phyloP scores from a whole-genome alignment of 1,139 yeast species.

The Taiozyma sp. region DNA sequence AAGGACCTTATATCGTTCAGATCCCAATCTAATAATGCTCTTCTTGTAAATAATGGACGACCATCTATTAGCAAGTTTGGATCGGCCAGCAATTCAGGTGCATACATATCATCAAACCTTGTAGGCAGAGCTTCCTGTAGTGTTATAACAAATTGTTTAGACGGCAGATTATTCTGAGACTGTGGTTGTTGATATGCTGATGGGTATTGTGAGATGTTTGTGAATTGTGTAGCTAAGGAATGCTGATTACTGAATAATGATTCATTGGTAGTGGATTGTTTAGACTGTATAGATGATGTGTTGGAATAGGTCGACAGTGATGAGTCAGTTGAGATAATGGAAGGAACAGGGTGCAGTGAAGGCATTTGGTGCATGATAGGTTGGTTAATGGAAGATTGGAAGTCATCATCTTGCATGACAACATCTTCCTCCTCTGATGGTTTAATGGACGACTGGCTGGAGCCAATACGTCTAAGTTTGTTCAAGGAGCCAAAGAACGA shows the following conservation, averaged over 20 bases:
- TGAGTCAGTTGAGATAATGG: slow-evolving; percentile 15
- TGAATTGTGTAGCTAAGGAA: slow-evolving; percentile 15
- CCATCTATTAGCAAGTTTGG: slow-evolving; percentile 42
- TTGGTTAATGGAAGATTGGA: neutral
- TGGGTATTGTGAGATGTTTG: slow-evolving; percentile 11
- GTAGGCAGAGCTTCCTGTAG: slow-evolving; percentile 41
- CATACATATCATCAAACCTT: slow-evolving; percentile 46
- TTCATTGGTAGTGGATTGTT: slow-evolving; percentile 2
- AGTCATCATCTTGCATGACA: slow-evolving; percentile 11
- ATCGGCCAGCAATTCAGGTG: slow-evolving; percentile 41
- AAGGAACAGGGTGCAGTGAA: slow-evolving; percentile 20
- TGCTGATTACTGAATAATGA: slow-evolving; percentile 18
- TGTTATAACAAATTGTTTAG: slow-evolving; percentile 15
- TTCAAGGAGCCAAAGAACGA: slow-evolving; percentile 14
- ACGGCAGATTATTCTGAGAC: neutral
- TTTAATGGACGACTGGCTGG: slow-evolving; percentile 4
- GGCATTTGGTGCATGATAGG: slow-evolving; percentile 9
- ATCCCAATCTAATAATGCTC: slow-evolving; percentile 59
- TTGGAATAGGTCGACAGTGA: slow-evolving; percentile 11
- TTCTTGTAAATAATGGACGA: slow-evolving; percentile 53
- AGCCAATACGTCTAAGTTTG: slow-evolving; percentile 11
- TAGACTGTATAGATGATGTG: slow-evolving; percentile 7
- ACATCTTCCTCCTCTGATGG: slow-evolving; percentile 9
- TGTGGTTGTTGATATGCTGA: slow-evolving; percentile 5
- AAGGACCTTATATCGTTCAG: slow-evolving; percentile 59